Evolutionary conservation across 331 rosid species (phyloP).

Genomic region (Pyrus hybrid): DNA sequence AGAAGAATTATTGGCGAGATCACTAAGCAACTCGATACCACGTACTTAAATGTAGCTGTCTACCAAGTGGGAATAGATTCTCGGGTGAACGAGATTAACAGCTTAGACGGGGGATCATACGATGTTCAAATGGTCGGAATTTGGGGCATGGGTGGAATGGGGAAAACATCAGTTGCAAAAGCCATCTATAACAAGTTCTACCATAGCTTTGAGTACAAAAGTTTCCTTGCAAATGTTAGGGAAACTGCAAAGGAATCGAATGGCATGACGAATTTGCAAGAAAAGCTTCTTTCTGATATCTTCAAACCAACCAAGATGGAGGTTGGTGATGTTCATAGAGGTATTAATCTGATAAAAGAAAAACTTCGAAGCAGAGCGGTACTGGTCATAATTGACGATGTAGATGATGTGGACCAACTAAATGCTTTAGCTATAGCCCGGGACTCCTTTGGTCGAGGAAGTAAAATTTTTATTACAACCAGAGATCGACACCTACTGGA

Average conservation of each 20-base stretch:
- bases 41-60: neutral
- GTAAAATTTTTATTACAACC: slow-evolving; percentile 10
- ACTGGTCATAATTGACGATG: slow-evolving; percentile 5
- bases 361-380: neutral
- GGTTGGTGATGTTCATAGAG: neutral
- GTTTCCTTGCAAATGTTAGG: slow-evolving; percentile 13
- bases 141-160: slow-evolving; percentile 15
- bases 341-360: neutral
- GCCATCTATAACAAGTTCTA: neutral
- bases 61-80: slow-evolving; percentile 7
- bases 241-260: slow-evolving; percentile 1
- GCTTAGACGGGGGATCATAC: neutral
- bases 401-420: slow-evolving; percentile 1
- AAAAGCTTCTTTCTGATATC: slow-evolving; percentile 8
- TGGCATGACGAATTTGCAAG: neutral
- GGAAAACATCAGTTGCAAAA: slow-evolving; percentile 12
- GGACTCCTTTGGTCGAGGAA: neutral
- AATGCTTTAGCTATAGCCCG: slow-evolving; percentile 1
- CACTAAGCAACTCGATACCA: neutral
- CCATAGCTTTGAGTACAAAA: neutral
- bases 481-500: slow-evolving; percentile 9
- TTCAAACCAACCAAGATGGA: neutral
- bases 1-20: neutral
- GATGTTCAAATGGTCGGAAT: slow-evolving; percentile 13
- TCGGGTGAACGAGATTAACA: neutral